Conservation (phyloP, 352 stramenopile species). For the Globisporangium paroecandrum region DNA sequence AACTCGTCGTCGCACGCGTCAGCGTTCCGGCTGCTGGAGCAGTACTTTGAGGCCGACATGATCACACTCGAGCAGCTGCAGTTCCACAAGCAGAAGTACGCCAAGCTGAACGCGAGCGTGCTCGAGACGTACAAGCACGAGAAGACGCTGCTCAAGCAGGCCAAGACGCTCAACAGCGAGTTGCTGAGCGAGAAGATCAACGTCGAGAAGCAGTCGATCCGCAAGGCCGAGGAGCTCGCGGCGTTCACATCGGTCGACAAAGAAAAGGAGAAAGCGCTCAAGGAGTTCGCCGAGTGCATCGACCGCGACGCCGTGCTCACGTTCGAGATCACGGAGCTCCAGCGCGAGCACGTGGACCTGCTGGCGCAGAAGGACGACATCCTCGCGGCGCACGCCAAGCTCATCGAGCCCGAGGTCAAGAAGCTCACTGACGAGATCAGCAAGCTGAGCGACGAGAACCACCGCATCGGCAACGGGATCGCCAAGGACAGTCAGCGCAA, state of each 20-base stretch:
- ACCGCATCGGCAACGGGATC: constrained; percentile 68
- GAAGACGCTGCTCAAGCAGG: constrained; percentile 73
- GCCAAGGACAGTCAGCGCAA: constrained; percentile 64
- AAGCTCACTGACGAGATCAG: constrained; percentile 68
- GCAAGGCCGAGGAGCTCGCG: constrained; percentile 75
- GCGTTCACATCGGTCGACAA: constrained; percentile 72
- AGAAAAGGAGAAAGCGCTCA: constrained; percentile 73
- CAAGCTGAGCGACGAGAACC: constrained; percentile 60
- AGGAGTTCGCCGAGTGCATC: constrained; percentile 72
- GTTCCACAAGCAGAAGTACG: constrained; percentile 82
- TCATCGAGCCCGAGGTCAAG: constrained; percentile 82
- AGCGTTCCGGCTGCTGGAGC: constrained; percentile 73
- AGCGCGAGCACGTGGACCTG: constrained; percentile 77
- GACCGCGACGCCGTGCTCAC: constrained; percentile 80
- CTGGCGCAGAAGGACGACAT: constrained; percentile 73
- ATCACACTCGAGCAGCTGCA: constrained; percentile 72
- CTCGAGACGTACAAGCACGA: constrained; percentile 81
- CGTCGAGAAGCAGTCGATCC: constrained; percentile 84
- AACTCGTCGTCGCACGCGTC: constrained; percentile 58
- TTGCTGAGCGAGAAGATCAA: constrained; percentile 84
- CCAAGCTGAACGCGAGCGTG: constrained; percentile 61
- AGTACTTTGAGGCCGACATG: constrained; percentile 85
- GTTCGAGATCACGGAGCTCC: constrained; percentile 86
- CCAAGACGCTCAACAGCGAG: constrained; percentile 82
- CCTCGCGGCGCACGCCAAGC: constrained; percentile 66